Base-by-base conservation (phyloP, 345 rosid species). In the Eucalyptus sp. region DNA sequence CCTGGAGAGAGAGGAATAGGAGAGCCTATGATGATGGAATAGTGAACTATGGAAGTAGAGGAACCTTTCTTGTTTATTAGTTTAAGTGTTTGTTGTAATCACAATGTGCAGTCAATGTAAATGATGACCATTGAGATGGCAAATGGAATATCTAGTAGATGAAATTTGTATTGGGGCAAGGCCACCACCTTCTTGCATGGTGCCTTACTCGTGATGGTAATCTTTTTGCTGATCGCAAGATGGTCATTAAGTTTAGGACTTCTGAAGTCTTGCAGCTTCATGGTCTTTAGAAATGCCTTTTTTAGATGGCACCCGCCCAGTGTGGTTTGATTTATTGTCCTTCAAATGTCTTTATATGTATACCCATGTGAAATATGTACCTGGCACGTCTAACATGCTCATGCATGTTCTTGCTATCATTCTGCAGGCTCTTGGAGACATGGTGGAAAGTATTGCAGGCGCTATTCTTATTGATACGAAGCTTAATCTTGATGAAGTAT, bases 361-460 rank as follows among this genome's bases (percentile, higher is more conserved):
- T 71, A 71, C 46, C 81, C 44, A 71, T 71, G 81, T 71, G 46
- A 37, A 68, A 33, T 68, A 68, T 33, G 24, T 76, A 41, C 83
- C 7, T 37, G 83, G 27, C 83, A 2, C 2, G 2, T 41, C 58
- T 52, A 52, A 76, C 48, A 41, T 86, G 64, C 50, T 46, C 52
- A 76, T 76, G 4, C 24, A 5, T 25, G 86, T 50, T 83, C 84
- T 88, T 58, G 88, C 66, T 91, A 89, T 71, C 86, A 86, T 84
- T 68, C 91, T 64, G 48, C 86, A 96, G 99, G 97, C 96, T 90
- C 99, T 97, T 89, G 99, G 98, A 44, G 99, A 97, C 90, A 27
- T 97, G 91, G 92, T 97, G 92, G 98, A 97, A 92, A 97, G 99
- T 90, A 95, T 97, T 44, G 95, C 95, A 6, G 98, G 98, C 62